A percentile compares a stretch with the other conserved stretches of the same genome.
These are phyloP conservation scores for Henckelia pumila DNA, from an alignment of 257 asterid genomes.

Conservation along the genomic window DNA sequence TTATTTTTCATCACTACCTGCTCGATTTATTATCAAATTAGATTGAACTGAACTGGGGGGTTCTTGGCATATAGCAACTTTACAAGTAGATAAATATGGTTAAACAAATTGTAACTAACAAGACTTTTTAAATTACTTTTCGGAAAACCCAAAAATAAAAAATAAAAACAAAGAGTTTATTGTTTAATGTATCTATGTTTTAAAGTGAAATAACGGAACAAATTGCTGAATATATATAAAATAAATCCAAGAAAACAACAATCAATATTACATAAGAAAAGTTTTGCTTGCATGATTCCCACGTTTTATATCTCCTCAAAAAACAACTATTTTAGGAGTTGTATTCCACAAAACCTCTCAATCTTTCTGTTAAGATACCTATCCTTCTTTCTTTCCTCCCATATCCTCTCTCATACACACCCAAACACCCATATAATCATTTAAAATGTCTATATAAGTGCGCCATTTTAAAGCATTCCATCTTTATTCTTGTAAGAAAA, in stretches of 20 bases:
- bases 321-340: conserved; percentile 44
- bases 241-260: conserved; percentile 16
- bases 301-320: conserved; percentile 42
- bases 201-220: conserved; percentile 10
- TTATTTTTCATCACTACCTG: no score
- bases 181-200: neutral
- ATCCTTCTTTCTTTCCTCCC: conserved; percentile 20
- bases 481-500: conserved; percentile 1
- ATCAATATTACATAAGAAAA: conserved; percentile 21
- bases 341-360: conserved; percentile 35
- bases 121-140: conserved; percentile 24
- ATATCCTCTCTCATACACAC: conserved; percentile 15
- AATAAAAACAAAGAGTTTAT: no score
- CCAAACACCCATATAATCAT: conserved; percentile 22
- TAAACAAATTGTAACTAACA: conserved; percentile 62
- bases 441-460: conserved; percentile 25
- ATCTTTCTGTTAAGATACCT: conserved; percentile 33
- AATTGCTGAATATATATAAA: conserved; percentile 19
- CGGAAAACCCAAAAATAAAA: neutral
- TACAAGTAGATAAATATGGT: conserved; percentile 56
- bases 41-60: neutral
- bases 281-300: conserved; percentile 35
- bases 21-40: no score
- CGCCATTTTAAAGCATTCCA: conserved; percentile 10
- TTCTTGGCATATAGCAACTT: conserved; percentile 19